These are phyloP conservation scores for Phalaenopsis aphrodite DNA, from an alignment of 106 monocot genomes.

Conservation along the genomic window DNA sequence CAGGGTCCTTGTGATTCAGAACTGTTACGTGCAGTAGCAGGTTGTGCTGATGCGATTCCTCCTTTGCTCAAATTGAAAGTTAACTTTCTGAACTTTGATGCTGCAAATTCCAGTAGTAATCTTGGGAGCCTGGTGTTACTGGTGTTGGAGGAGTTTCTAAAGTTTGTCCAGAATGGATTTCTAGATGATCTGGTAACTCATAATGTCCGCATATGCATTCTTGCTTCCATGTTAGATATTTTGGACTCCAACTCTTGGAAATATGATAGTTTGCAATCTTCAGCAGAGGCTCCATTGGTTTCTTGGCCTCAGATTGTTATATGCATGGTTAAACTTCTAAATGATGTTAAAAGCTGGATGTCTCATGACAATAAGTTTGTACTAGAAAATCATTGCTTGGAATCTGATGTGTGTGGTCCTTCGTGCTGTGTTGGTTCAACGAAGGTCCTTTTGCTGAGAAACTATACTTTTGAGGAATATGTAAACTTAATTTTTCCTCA, in stretches of 20 bases:
- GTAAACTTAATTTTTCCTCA: conserved; percentile 51
- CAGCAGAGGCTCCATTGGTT: conserved; percentile 42
- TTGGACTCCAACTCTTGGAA: conserved; percentile 48
- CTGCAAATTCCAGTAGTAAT: conserved; percentile 14
- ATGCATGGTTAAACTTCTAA: conserved; percentile 57
- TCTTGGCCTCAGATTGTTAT: conserved; percentile 77
- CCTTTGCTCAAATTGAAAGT: conserved; percentile 46
- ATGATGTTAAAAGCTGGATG: conserved; percentile 38
- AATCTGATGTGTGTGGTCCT: conserved; percentile 13
- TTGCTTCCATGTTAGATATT: conserved; percentile 59
- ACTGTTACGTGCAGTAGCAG: conserved; percentile 42
- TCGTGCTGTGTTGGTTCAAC: conserved; percentile 43
- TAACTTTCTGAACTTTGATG: conserved; percentile 38
- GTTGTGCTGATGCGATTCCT: conserved; percentile 45
- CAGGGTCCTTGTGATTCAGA: conserved; percentile 27
- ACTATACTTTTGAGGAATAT: conserved; percentile 57
- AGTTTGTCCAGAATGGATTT: conserved; percentile 46
- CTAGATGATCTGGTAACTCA: conserved; percentile 35
- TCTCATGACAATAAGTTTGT: conserved; percentile 19
- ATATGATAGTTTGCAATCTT: conserved; percentile 40
- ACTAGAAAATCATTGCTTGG: conserved; percentile 13
- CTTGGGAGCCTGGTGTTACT: conserved; percentile 33
- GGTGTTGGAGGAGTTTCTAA: conserved; percentile 74
- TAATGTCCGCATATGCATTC: conserved; percentile 48
- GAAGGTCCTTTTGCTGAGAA: conserved; percentile 47